A percentile compares a stretch with the other conserved stretches of the same genome.
These are phyloP conservation scores for Kwoniella mangroviensis DNA, from an alignment of 768 basidiomycete species.

Conservation along the genomic window DNA sequence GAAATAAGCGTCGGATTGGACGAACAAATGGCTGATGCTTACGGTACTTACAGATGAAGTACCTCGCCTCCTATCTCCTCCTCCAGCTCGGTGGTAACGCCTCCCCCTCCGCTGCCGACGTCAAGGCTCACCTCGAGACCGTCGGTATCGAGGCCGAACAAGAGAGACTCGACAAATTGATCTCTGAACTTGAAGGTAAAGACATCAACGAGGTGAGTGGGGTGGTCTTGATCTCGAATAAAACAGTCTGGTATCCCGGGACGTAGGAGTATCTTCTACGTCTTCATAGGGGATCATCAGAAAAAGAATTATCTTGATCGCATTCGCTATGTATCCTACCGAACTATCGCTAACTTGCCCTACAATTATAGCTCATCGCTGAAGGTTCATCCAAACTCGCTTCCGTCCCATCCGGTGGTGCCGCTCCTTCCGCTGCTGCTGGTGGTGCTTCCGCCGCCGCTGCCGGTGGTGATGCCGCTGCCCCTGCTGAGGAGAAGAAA, in stretches of 20 bases:
- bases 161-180: conserved; percentile 75
- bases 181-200: conserved; percentile 90
- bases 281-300: too few relatives aligned
- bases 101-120: conserved; percentile 79
- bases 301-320: too few relatives aligned
- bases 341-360: neutral
- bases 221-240: neutral
- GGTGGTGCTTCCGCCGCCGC: conserved; percentile 66
- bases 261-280: too few relatives aligned
- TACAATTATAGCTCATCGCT: conserved; percentile 71
- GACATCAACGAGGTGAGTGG: conserved; percentile 73
- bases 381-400: conserved; percentile 92
- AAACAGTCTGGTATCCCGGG: too few relatives aligned
- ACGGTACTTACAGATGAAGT: conserved; percentile 53
- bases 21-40: neutral
- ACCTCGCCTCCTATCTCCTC: conserved; percentile 92
- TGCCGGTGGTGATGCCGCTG: conserved; percentile 63
- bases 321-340: too few relatives aligned
- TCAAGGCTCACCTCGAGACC: conserved; percentile 81
- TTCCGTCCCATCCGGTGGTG: conserved; percentile 90
- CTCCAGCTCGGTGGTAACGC: conserved; percentile 92
- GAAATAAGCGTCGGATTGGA: neutral
- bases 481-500: conserved; percentile 70
- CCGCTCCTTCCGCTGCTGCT: conserved; percentile 61
- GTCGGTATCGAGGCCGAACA: conserved; percentile 90